Evolutionary conservation across 2,329 filamentous ascomycete genomes (phyloP).

Genomic region (Xylariaceae sp.): DNA sequence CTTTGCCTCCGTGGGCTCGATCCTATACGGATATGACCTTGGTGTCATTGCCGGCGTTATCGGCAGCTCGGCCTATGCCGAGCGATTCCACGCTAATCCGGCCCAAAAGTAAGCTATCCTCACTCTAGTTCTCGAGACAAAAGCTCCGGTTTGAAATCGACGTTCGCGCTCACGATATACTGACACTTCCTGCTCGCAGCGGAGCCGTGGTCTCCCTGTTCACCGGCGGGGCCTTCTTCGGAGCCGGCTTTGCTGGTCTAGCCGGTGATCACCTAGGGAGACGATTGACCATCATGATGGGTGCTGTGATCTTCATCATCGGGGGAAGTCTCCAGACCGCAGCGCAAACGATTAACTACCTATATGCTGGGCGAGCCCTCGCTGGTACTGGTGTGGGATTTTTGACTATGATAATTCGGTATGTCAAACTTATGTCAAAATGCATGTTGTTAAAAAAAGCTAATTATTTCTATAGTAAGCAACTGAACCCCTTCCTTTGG

Average conservation of each 20-base stretch:
- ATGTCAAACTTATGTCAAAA: constrained; percentile 21
- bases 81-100: constrained; percentile 47
- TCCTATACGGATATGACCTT: constrained; percentile 63
- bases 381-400: constrained; percentile 68
- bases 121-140: background rate
- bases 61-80: constrained; percentile 53
- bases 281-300: constrained; percentile 72
- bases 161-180: background rate
- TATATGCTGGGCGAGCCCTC: constrained; percentile 74
- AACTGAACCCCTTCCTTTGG: background rate
- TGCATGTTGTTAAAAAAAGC: background rate
- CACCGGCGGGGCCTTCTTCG: constrained; percentile 72
- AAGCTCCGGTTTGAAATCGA: no score
- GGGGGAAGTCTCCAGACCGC: constrained; percentile 78
- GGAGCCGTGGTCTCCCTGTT: constrained; percentile 80
- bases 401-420: constrained; percentile 51
- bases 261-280: constrained; percentile 66
- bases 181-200: constrained; percentile 42
- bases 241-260: constrained; percentile 64
- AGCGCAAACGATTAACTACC: constrained; percentile 62
- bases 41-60: constrained; percentile 61
- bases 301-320: constrained; percentile 73
- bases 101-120: constrained; percentile 46
- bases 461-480: constrained; percentile 21
- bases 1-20: constrained; percentile 62